Percentiles rank a stretch among this genome's conserved stretches.
phyloP scores from a whole-genome alignment of 129 eudicot genomes.

The Lonicera japonica region DNA sequence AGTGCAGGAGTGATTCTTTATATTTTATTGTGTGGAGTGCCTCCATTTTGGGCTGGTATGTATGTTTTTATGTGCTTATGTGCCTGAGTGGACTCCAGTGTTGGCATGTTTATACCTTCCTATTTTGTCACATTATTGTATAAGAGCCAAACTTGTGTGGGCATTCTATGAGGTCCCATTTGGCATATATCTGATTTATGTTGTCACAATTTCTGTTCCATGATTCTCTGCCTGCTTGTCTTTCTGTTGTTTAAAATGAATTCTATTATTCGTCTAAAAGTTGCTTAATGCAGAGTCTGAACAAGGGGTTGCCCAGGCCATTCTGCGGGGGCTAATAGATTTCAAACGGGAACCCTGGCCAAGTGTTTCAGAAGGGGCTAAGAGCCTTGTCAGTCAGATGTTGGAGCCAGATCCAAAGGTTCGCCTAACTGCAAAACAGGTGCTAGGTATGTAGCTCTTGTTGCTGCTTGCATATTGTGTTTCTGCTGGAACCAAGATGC shows the following conservation, averaged over 20 bases:
- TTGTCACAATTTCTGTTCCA: background rate
- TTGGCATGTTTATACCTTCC: background rate
- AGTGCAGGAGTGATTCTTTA: slow-evolving; percentile 66
- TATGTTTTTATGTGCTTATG: background rate
- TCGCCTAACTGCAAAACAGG: slow-evolving; percentile 53
- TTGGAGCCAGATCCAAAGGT: slow-evolving; percentile 52
- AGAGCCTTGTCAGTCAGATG: slow-evolving; percentile 52
- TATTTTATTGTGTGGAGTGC: slow-evolving; percentile 57
- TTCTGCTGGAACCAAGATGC: background rate
- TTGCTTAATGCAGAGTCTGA: slow-evolving; percentile 39
- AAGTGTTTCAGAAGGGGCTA: slow-evolving; percentile 48
- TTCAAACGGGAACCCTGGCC: slow-evolving; percentile 67
- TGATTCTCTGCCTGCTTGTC: background rate
- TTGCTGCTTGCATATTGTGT: background rate
- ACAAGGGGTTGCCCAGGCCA: slow-evolving; percentile 67
- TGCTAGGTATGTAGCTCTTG: slow-evolving; percentile 32
- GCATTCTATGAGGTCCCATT: background rate
- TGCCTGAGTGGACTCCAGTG: background rate
- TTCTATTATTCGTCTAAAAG: slow-evolving; percentile 6
- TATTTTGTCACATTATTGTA: background rate
- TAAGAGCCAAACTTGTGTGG: background rate
- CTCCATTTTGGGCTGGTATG: slow-evolving; percentile 70
- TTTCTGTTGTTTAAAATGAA: background rate
- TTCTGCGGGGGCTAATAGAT: slow-evolving; percentile 46
- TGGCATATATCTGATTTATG: background rate